phyloP scores from a whole-genome alignment of 2,329 filamentous ascomycete species.

The Fonsecaea erecta region DNA sequence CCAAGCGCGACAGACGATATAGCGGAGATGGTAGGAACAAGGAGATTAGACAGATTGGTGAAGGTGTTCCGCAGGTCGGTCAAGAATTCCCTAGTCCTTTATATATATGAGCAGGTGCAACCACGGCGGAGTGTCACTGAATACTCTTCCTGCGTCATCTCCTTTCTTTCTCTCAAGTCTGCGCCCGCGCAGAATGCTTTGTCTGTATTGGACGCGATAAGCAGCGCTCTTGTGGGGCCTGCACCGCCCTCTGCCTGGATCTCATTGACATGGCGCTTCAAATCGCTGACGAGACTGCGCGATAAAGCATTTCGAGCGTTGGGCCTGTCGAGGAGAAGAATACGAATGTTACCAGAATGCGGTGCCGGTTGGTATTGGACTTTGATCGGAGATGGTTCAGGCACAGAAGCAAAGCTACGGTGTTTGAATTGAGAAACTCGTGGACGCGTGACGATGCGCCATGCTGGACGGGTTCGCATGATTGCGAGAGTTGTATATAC shows the following conservation, averaged over 20 bases:
- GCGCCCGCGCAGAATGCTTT: constrained; percentile 91
- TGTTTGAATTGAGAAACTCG: constrained; percentile 2
- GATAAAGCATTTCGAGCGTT: constrained; percentile 90
- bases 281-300: constrained; percentile 70
- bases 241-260: constrained; percentile 65
- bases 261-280: constrained; percentile 73
- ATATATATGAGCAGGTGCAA: constrained; percentile 12
- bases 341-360: constrained; percentile 79
- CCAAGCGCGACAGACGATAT: constrained; percentile 86
- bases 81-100: constrained; percentile 80
- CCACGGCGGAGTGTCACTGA: constrained; percentile 40
- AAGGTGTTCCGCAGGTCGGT: constrained; percentile 76
- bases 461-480: constrained; percentile 27
- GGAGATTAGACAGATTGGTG: constrained; percentile 71
- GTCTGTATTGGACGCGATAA: constrained; percentile 84
- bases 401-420: constrained; percentile 23
- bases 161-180: constrained; percentile 84
- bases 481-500: background rate
- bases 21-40: constrained; percentile 87
- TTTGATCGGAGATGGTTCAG: constrained; percentile 55
- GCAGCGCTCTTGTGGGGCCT: constrained; percentile 74
- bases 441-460: constrained; percentile 8
- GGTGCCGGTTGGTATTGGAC: constrained; percentile 77
- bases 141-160: constrained; percentile 78
- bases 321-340: constrained; percentile 86